These are phyloP conservation scores for Yarrowia osloensis DNA, from an alignment of 805 yeast genomes.

Conservation along the genomic window DNA sequence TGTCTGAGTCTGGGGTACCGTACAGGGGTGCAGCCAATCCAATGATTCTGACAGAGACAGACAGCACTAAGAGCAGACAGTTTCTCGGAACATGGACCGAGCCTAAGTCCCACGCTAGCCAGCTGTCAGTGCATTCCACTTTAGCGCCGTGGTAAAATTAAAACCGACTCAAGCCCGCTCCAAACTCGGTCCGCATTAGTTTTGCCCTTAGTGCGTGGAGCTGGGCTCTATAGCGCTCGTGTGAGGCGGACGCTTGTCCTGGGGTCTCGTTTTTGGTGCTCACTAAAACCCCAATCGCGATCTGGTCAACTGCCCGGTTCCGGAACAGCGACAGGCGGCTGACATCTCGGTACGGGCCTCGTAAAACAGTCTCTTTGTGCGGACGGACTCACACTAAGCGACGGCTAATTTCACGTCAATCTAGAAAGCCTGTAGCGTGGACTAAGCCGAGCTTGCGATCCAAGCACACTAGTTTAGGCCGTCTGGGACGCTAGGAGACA, in stretches of 20 bases:
- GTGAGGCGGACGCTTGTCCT: too few species aligned
- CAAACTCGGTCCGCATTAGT: constrained; percentile 3
- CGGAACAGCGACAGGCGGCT: too few species aligned
- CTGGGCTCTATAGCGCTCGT: too few species aligned
- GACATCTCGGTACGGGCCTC: too few species aligned
- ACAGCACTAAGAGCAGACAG: background rate
- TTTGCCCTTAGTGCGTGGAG: background rate
- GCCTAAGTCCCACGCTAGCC: background rate
- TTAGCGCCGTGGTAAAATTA: constrained; percentile 3
- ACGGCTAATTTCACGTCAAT: constrained; percentile 7
- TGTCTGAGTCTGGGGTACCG: constrained; percentile 7
- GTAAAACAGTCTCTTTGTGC: background rate
- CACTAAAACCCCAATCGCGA: too few species aligned
- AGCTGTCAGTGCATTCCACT: constrained; percentile 16
- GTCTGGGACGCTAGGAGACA: constrained; percentile 5
- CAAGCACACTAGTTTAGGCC: background rate
- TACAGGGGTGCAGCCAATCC: constrained; percentile 2
- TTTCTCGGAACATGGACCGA: background rate
- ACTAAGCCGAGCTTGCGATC: background rate
- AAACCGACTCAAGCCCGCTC: background rate
- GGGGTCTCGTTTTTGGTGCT: too few species aligned
- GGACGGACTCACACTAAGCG: background rate
- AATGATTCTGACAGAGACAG: background rate
- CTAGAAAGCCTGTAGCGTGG: background rate
- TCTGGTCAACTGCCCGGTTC: too few species aligned